phyloP scores from a whole-genome alignment of 805 yeast genomes.

The Citeromyces nyonsensis region DNA sequence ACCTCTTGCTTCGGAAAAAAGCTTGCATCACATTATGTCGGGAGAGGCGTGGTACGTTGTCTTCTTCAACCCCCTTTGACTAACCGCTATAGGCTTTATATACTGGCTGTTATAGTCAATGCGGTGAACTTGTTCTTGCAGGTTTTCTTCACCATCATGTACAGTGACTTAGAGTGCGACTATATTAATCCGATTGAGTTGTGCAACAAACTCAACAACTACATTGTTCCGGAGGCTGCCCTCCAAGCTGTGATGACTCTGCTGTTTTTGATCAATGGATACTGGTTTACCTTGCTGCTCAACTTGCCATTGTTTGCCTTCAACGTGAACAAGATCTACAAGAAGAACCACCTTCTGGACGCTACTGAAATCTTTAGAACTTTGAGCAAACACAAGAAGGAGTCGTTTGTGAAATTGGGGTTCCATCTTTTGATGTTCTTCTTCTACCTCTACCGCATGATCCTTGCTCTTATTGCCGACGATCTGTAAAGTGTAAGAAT shows the following conservation, averaged over 20 bases:
- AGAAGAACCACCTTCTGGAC: conserved; percentile 76
- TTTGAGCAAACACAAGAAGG: conserved; percentile 82
- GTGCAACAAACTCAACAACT: conserved; percentile 82
- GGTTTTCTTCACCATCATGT: conserved; percentile 91
- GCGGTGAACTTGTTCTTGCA: conserved; percentile 82
- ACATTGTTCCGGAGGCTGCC: conserved; percentile 81
- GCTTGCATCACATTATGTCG: too few species aligned
- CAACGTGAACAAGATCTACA: conserved; percentile 67
- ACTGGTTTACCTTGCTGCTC: conserved; percentile 79
- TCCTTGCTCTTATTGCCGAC: conserved; percentile 77
- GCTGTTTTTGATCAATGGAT: conserved; percentile 71
- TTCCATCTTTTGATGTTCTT: conserved; percentile 87
- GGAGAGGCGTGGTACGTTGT: too few species aligned
- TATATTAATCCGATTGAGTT: conserved; percentile 95
- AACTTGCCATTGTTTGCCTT: conserved; percentile 75
- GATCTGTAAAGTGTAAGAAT: conserved; percentile 14
- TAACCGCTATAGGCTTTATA: conserved; percentile 34
- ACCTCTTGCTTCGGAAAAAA: too few species aligned
- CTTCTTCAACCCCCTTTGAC: neutral
- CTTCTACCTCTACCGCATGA: conserved; percentile 92
- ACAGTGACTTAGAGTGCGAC: conserved; percentile 89
- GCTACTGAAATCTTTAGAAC: conserved; percentile 97
- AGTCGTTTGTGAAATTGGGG: conserved; percentile 78
- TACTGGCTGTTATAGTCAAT: conserved; percentile 68
- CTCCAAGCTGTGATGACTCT: conserved; percentile 60